These are phyloP conservation scores for Anastatica hierochuntica DNA, from an alignment of 345 rosid genomes.

Conservation along the genomic window DNA sequence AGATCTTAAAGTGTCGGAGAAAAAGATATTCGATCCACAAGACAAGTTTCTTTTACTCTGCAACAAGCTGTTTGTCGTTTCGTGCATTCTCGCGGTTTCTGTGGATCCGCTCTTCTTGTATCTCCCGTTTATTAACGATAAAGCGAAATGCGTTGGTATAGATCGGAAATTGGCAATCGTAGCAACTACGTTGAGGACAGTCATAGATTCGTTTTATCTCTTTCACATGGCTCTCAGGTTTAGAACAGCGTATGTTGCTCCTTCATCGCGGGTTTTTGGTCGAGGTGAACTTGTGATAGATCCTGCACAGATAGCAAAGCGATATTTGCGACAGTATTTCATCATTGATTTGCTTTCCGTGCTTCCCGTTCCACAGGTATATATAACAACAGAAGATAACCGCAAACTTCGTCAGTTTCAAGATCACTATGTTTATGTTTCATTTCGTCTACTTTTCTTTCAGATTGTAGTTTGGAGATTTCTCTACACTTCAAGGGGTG, in stretches of 20 bases:
- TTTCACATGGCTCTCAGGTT: slow-evolving; percentile 82
- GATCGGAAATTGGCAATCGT: slow-evolving; percentile 65
- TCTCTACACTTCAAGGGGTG: slow-evolving; percentile 56
- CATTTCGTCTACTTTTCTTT: background rate
- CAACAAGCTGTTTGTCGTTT: slow-evolving; percentile 61
- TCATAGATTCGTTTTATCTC: slow-evolving; percentile 78
- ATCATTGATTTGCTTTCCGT: slow-evolving; percentile 76
- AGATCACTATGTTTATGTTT: background rate
- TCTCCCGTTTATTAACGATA: slow-evolving; percentile 64
- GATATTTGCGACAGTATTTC: slow-evolving; percentile 67
- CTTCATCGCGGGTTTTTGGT: slow-evolving; percentile 94
- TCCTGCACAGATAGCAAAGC: slow-evolving; percentile 76
- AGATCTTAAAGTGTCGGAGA: slow-evolving; percentile 84
- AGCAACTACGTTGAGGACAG: slow-evolving; percentile 64
- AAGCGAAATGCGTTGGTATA: slow-evolving; percentile 51
- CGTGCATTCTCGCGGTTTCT: slow-evolving; percentile 78
- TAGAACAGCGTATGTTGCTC: slow-evolving; percentile 95
- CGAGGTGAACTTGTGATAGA: slow-evolving; percentile 94
- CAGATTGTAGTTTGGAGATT: slow-evolving; percentile 92
- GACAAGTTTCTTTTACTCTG: slow-evolving; percentile 77
- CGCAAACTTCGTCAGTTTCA: background rate
- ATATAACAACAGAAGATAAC: slow-evolving; percentile 7
- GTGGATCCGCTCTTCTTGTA: slow-evolving; percentile 89
- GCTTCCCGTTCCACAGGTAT: slow-evolving; percentile 93
- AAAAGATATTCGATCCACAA: slow-evolving; percentile 91